Evolutionary conservation across 495 filamentous ascomycete genomes (phyloP).

Genomic region (Penicillium soppii): DNA sequence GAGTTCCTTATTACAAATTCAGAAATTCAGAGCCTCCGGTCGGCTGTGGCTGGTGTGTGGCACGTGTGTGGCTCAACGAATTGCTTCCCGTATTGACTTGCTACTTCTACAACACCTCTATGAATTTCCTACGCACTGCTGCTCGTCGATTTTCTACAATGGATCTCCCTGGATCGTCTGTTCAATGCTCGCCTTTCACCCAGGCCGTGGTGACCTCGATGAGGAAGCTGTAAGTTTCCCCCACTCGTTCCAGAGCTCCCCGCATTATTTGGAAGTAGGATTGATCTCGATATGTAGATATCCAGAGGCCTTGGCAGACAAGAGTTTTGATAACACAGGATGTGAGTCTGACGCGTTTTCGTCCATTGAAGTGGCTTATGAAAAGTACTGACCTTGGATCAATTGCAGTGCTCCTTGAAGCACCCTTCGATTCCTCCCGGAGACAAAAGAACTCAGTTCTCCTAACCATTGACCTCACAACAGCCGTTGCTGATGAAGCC

Average conservation of each 20-base stretch:
- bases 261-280: conserved; percentile 17
- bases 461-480: conserved; percentile 88
- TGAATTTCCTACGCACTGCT: conserved; percentile 24
- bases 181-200: conserved; percentile 64
- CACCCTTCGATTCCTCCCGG: conserved; percentile 59
- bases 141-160: conserved; percentile 33
- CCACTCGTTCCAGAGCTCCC: conserved; percentile 11
- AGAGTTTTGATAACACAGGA: conserved; percentile 91
- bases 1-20: conserved; percentile 7
- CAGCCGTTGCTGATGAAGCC: conserved; percentile 87
- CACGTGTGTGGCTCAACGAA: conserved; percentile 7
- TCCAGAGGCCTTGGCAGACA: conserved; percentile 84
- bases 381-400: conserved; percentile 2
- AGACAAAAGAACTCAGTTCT: conserved; percentile 73
- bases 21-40: conserved; percentile 9
- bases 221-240: conserved; percentile 67
- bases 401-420: conserved; percentile 68
- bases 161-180: conserved; percentile 12
- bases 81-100: neutral
- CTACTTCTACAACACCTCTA: conserved; percentile 10
- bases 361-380: neutral
- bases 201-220: conserved; percentile 77
- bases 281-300: conserved; percentile 56
- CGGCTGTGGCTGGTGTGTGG: conserved; percentile 7
- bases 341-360: conserved; percentile 45